These are phyloP conservation scores for Talaromyces wortmannii DNA, from an alignment of 495 filamentous ascomycete genomes.

Conservation along the genomic window DNA sequence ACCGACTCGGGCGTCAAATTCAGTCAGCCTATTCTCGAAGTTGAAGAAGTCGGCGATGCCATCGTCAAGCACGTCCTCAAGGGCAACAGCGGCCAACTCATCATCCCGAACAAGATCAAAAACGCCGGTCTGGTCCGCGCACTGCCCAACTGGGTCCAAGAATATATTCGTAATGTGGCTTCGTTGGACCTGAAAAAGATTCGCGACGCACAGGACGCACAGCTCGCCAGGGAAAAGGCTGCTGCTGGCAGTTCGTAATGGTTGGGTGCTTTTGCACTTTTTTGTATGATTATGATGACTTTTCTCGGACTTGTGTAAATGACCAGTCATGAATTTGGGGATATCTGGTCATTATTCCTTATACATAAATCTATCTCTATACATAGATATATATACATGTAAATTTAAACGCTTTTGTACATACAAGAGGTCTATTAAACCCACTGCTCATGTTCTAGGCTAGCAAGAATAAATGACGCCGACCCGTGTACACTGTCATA, in stretches of 20 bases:
- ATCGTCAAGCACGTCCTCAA: slow-evolving; percentile 35
- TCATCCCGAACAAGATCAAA: slow-evolving; percentile 19
- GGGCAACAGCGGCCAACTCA: slow-evolving; percentile 34
- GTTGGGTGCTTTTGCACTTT: not conserved
- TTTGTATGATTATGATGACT: not conserved
- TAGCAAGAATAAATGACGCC: slow-evolving; percentile 41
- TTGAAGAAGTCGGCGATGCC: slow-evolving; percentile 27
- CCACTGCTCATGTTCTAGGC: slow-evolving; percentile 33
- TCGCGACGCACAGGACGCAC: slow-evolving; percentile 6
- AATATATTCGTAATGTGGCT: slow-evolving; percentile 19
- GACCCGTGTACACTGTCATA: slow-evolving; percentile 40
- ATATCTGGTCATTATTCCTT: no score
- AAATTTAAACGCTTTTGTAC: no score
- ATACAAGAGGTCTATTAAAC: not conserved
- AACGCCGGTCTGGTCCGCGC: slow-evolving; percentile 23
- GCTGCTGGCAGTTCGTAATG: not conserved
- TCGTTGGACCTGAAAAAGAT: slow-evolving; percentile 17
- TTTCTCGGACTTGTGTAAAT: not conserved
- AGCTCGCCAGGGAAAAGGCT: no score
- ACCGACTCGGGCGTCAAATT: slow-evolving; percentile 29
- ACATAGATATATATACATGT: no score
- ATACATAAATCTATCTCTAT: no score
- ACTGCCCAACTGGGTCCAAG: slow-evolving; percentile 35
- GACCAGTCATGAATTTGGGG: not conserved
- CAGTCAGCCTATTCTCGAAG: slow-evolving; percentile 28